A percentile compares a stretch with the other conserved stretches of the same genome.
Conservation (phyloP, 2,329 filamentous ascomycete species). For the Pseudohalonectria lignicola region DNA sequence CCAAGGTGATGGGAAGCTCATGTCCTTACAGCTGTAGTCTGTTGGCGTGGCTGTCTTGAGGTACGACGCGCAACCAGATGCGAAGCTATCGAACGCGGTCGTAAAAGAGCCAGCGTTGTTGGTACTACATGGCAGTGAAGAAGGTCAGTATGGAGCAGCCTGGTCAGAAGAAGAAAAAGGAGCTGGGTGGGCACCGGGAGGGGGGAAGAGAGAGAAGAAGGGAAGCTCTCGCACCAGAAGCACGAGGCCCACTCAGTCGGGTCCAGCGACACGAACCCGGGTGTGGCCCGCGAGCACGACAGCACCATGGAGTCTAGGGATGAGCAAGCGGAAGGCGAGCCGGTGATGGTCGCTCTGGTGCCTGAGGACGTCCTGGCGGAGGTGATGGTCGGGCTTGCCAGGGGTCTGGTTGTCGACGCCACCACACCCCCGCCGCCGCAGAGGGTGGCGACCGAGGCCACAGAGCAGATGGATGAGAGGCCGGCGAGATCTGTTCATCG, state of each 20-base stretch:
- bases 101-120: conserved; percentile 7
- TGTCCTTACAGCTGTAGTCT: conserved; percentile 8
- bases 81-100: conserved; percentile 13
- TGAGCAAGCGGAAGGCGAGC: conserved; percentile 12
- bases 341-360: too few species aligned
- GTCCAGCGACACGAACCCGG: conserved; percentile 5
- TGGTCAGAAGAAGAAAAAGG: neutral
- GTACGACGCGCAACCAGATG: conserved; percentile 10
- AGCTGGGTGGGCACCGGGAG: neutral
- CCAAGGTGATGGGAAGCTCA: neutral
- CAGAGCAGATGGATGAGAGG: neutral
- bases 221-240: conserved; percentile 11
- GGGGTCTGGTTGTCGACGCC: too few species aligned
- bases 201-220: neutral
- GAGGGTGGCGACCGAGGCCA: conserved; percentile 3
- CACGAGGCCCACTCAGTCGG: conserved; percentile 9
- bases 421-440: too few species aligned
- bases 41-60: conserved; percentile 8
- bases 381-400: too few species aligned
- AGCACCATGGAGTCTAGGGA: conserved; percentile 8
- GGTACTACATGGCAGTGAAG: neutral
- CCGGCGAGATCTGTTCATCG: too few species aligned
- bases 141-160: neutral
- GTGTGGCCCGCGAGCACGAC: conserved; percentile 10
- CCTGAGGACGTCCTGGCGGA: neutral